phyloP scores from a whole-genome alignment of 805 yeast species.

The Candida berthetii region DNA sequence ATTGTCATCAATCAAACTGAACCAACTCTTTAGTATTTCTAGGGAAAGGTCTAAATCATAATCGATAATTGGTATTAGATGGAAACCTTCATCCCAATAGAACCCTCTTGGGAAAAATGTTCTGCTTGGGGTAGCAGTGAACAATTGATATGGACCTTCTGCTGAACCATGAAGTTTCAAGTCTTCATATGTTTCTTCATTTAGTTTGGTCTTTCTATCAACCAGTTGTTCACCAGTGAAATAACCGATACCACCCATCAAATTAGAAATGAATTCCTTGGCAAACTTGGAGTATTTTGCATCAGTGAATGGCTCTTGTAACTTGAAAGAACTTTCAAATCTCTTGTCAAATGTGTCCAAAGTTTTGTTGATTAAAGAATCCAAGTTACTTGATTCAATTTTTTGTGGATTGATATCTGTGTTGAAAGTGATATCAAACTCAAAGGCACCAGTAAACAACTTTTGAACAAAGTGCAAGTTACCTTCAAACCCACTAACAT shows the following conservation, averaged over 20 bases:
- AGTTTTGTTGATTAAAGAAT: constrained; percentile 8
- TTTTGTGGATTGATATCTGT: constrained; percentile 34
- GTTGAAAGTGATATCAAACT: constrained; percentile 65
- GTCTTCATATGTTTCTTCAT: constrained; percentile 63
- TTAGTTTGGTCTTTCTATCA: constrained; percentile 62
- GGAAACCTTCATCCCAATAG: constrained; percentile 99
- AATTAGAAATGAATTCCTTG: constrained; percentile 71
- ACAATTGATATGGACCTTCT: constrained; percentile 76
- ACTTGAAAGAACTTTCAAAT: constrained; percentile 44
- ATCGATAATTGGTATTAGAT: constrained; percentile 71
- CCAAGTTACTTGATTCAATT: constrained; percentile 27
- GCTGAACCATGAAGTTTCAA: constrained; percentile 39
- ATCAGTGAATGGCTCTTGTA: constrained; percentile 48
- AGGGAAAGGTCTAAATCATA: constrained; percentile 80
- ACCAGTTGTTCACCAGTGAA: constrained; percentile 80
- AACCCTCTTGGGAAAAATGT: constrained; percentile 96
- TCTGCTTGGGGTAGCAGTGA: constrained; percentile 85
- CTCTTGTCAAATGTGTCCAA: constrained; percentile 38
- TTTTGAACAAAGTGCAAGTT: constrained; percentile 78
- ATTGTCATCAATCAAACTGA: constrained; percentile 71
- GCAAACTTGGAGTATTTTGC: constrained; percentile 52
- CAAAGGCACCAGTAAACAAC: constrained; percentile 64
- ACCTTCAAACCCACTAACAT: constrained; percentile 57
- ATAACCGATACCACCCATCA: constrained; percentile 87
- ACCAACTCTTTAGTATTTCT: constrained; percentile 85